Evolutionary conservation across 2,329 filamentous ascomycete species (phyloP).

Genomic region (Alternaria rosae): DNA sequence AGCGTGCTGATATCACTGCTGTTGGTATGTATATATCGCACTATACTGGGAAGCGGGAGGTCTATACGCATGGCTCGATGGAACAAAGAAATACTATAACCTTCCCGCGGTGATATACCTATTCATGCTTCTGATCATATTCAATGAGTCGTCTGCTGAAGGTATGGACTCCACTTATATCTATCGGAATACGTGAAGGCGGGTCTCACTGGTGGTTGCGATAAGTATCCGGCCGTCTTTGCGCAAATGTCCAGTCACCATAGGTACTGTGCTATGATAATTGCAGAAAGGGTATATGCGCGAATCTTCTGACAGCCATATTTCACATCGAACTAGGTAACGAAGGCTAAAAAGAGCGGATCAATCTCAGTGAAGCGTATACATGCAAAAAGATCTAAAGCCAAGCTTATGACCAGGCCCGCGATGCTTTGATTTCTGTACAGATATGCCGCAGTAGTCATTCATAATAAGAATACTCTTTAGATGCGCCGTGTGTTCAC

Average conservation of each 20-base stretch:
- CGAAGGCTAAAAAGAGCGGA: not conserved
- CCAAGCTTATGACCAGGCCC: fast-evolving
- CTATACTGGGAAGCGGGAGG: not conserved
- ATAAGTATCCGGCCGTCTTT: not conserved
- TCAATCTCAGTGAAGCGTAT: not conserved
- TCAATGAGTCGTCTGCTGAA: not conserved
- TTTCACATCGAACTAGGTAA: no score
- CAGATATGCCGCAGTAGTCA: not conserved
- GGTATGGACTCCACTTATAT: not conserved
- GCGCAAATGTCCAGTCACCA: not conserved
- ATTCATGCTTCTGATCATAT: not conserved
- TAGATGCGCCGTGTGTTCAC: not conserved
- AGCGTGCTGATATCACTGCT: not conserved
- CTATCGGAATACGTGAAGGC: not conserved
- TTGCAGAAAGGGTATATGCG: no score
- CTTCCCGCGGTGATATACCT: not conserved
- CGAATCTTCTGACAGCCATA: no score
- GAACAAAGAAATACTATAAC: not conserved
- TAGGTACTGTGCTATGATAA: not conserved
- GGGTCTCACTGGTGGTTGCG: not conserved
- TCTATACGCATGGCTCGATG: not conserved
- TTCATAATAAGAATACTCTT: not conserved
- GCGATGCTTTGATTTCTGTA: fast-evolving
- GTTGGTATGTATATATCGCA: not conserved
- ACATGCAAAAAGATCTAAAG: fast-evolving